A percentile compares a stretch with the other conserved stretches of the same genome.
phyloP scores from a whole-genome alignment of 331 rosid species.

The Rosa hybrid region DNA sequence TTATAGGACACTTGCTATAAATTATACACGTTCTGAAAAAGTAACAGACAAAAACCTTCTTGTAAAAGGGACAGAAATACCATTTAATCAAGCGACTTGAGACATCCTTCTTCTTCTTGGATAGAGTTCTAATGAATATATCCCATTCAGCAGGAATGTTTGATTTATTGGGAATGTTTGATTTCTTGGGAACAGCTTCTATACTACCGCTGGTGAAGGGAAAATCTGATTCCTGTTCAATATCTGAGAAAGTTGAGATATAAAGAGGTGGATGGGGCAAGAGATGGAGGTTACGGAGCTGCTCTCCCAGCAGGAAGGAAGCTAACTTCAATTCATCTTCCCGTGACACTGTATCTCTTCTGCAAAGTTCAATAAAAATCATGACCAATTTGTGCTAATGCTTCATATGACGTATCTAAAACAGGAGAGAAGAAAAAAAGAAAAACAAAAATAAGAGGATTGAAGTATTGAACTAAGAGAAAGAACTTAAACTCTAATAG shows the following conservation, averaged over 20 bases:
- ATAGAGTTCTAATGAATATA: conserved; percentile 56
- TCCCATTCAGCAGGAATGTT: conserved; percentile 65
- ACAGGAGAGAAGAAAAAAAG: not conserved
- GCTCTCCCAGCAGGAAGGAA: conserved; percentile 84
- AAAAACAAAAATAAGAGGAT: not conserved
- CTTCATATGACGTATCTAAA: conserved; percentile 13
- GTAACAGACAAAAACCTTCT: not conserved
- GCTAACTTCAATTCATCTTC: conserved; percentile 71
- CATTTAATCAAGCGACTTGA: conserved; percentile 68
- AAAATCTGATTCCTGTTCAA: conserved; percentile 34
- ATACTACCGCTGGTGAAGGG: conserved; percentile 28
- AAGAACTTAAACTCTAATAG: conserved; percentile 15
- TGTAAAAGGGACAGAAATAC: conserved; percentile 41
- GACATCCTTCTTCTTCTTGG: conserved; percentile 65
- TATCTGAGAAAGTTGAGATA: conserved; percentile 38
- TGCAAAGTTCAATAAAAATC: conserved; percentile 42
- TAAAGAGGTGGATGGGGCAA: conserved; percentile 67
- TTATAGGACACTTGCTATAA: not conserved
- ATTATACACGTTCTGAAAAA: not conserved
- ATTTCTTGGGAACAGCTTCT: conserved; percentile 44
- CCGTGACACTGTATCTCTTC: conserved; percentile 65
- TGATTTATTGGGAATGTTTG: conserved; percentile 50
- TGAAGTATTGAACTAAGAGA: conserved; percentile 9
- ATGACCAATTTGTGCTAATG: conserved; percentile 18
- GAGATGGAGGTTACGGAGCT: conserved; percentile 79